Percentiles rank a stretch among this genome's conserved stretches.
Conservation (phyloP, 2,329 filamentous ascomycete genomes). For the Dryadomyces quercus-mongolicae region DNA sequence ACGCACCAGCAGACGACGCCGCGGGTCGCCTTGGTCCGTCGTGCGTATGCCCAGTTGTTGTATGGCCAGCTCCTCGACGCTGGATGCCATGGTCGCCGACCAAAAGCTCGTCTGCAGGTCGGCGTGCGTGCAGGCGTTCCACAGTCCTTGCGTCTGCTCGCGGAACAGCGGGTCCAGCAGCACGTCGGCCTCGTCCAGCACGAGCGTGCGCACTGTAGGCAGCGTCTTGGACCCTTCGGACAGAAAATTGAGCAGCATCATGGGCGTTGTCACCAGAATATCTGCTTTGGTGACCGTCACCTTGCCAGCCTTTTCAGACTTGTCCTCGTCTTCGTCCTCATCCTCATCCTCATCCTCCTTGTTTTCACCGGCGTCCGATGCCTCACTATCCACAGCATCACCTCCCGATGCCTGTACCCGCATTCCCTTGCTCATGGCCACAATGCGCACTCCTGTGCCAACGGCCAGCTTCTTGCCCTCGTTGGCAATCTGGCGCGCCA, state of each 20-base stretch:
- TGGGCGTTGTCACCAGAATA: conserved; percentile 69
- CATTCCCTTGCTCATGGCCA: conserved; percentile 80
- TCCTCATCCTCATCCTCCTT: conserved; percentile 14
- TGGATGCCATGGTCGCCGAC: conserved; percentile 96
- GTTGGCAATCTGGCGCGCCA: conserved; percentile 68
- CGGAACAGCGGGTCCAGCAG: conserved; percentile 84
- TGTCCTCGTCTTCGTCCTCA: not conserved
- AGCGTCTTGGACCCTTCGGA: conserved; percentile 31
- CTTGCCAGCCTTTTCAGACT: conserved; percentile 19
- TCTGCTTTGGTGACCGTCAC: conserved; percentile 54
- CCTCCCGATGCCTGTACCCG: conserved; percentile 36
- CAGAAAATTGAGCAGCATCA: conserved; percentile 66
- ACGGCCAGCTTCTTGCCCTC: conserved; percentile 66
- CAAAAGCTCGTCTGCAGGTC: conserved; percentile 70
- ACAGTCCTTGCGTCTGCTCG: conserved; percentile 75
- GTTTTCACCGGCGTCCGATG: too few species aligned
- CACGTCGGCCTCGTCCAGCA: conserved; percentile 92
- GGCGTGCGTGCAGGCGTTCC: conserved; percentile 62
- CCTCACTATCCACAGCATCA: too few species aligned
- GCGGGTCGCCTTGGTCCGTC: too few species aligned
- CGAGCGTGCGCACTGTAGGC: conserved; percentile 57
- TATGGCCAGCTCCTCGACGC: conserved; percentile 67
- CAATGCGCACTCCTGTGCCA: conserved; percentile 67
- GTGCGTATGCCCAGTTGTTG: conserved; percentile 56
- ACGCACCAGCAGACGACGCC: conserved; percentile 50